Evolutionary conservation across 306 rosid genomes (phyloP), one percentile per base, ranked within the genome.

Genomic region (Quercus glauca): DNA sequence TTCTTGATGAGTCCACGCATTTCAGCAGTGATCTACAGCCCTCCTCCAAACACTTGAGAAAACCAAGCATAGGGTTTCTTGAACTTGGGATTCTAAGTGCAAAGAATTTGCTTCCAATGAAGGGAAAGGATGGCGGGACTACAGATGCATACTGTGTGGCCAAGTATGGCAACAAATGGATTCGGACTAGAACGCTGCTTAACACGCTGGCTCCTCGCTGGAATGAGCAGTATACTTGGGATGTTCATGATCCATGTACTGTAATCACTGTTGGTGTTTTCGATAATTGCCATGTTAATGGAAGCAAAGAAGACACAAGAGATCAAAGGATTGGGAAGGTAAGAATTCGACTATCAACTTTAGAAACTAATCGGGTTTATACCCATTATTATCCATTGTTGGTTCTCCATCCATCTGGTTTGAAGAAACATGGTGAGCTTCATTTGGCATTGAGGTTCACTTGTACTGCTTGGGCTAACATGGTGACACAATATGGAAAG

Each of bases 141-240:
- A 90, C 96, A 1, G 98, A 93, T 83, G 97, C 98, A 10, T 96
- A 96, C 55, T 96, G 99, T 29, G 97, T 96, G 65, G 99, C 92
- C 1, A 96, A 93, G 89, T 96, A 96, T 55, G 99, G 98, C 55
- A 96, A 83, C 90, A 96, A 96, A 79, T 96, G 99, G 99, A 85
- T 91, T 61, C 86, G 99, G 77, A 93, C 96, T 3, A 82, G 99
- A 81, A 96, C 99, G 13, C 86, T 93, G 35, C 93, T 96, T 0
- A 85, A 93, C 76, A 93, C 94, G 0, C 78, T 93, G 41, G 23
- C 84, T 19, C 99, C 99, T 76, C 84, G 90, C 5, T 95, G 99
- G 99, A 95, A 95, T 37, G 99, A 95, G 91, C 99, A 95, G 87
- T 95, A 89, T 69, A 91, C 98, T 1, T 95, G 98, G 99, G 98